Percentiles rank a stretch among this genome's conserved stretches.
phyloP scores from a whole-genome alignment of 495 filamentous ascomycete genomes.

The Xylaria longipes region DNA sequence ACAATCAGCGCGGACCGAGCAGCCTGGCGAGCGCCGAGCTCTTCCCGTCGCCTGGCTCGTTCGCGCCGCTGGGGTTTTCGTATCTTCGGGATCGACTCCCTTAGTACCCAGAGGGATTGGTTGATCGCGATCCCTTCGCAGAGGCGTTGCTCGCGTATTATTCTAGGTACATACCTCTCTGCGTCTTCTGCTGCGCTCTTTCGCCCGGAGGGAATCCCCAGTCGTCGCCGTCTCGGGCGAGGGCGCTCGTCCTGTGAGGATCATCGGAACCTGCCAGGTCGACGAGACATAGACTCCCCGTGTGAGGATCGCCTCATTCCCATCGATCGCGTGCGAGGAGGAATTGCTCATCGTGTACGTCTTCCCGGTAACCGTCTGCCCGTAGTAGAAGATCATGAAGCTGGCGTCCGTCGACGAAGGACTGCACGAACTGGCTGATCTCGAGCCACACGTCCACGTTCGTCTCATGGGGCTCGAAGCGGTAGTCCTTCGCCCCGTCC shows the following conservation, averaged over 20 bases:
- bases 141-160: constrained; percentile 51
- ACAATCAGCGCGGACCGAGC: constrained; percentile 98
- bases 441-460: constrained; percentile 90
- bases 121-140: constrained; percentile 56
- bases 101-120: constrained; percentile 48
- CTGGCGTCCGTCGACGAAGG: constrained; percentile 92
- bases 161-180: constrained; percentile 17
- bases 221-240: constrained; percentile 35
- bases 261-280: constrained; percentile 63
- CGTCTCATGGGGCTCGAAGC: constrained; percentile 73
- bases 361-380: constrained; percentile 95
- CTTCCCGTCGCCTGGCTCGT: constrained; percentile 53
- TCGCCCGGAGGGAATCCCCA: constrained; percentile 18
- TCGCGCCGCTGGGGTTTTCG: neutral
- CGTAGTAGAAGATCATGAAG: constrained; percentile 98
- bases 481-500: constrained; percentile 68
- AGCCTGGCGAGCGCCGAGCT: constrained; percentile 59
- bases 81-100: constrained; percentile 45
- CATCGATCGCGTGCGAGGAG: constrained; percentile 48
- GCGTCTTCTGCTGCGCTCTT: constrained; percentile 40
- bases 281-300: constrained; percentile 55
- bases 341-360: constrained; percentile 91
- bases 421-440: constrained; percentile 92
- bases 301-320: constrained; percentile 74
- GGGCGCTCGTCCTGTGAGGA: constrained; percentile 77